A percentile compares a stretch with the other conserved stretches of the same genome.
Conservation (phyloP, 192 early-diverging fungal genomes). For the Coemansia sp. region DNA sequence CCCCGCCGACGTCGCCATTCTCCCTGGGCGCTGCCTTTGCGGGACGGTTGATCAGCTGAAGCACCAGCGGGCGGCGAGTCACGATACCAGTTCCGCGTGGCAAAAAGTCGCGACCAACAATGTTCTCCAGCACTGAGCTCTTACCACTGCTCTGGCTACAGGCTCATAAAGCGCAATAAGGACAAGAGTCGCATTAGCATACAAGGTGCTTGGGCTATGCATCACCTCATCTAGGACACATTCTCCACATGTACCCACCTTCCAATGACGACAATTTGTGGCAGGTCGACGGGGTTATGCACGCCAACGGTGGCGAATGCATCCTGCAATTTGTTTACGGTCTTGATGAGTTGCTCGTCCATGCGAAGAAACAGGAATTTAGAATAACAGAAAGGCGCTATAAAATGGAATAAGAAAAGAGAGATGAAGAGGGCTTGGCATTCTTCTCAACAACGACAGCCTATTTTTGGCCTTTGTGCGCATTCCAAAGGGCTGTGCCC, state of each 20-base stretch:
- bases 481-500: too few species aligned
- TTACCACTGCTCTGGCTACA: constrained; percentile 86
- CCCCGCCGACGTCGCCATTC: constrained; percentile 29
- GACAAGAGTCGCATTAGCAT: background rate
- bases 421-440: constrained; percentile 2
- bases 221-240: constrained; percentile 2
- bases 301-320: constrained; percentile 87
- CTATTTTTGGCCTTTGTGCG: too few species aligned
- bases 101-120: constrained; percentile 98
- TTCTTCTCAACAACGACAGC: too few species aligned
- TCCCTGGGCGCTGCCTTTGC: constrained; percentile 16
- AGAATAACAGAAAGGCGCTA: background rate
- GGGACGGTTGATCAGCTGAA: constrained; percentile 98
- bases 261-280: constrained; percentile 85
- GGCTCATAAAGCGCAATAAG: background rate
- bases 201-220: background rate
- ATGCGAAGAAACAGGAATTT: constrained; percentile 16
- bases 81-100: constrained; percentile 97
- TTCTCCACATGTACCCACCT: constrained; percentile 25
- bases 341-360: constrained; percentile 61
- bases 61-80: constrained; percentile 89
- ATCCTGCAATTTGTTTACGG: constrained; percentile 84
- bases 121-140: constrained; percentile 97
- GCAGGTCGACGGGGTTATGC: constrained; percentile 84
- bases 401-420: background rate